Conservation (phyloP, 495 filamentous ascomycete species). For the Aspergillus campestris region DNA sequence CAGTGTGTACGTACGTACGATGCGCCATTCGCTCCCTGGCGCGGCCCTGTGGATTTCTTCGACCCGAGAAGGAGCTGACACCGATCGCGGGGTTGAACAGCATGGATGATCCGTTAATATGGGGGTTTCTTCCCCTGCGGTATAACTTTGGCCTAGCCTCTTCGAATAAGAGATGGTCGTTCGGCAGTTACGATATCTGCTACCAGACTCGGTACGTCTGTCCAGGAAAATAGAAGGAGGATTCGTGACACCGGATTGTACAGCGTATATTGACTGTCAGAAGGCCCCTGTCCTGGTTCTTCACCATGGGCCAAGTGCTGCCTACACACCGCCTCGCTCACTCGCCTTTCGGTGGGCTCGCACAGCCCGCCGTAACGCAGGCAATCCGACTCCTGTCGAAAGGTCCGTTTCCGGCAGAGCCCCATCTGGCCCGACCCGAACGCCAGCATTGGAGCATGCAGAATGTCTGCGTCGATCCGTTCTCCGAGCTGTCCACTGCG, state of each 20-base stretch:
- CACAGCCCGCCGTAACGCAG: constrained; percentile 82
- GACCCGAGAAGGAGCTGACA: constrained; percentile 22
- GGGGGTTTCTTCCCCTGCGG: constrained; percentile 71
- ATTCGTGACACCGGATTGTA: no score
- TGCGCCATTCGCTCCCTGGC: constrained; percentile 5
- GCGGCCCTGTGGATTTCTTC: not conserved
- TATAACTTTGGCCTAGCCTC: constrained; percentile 53
- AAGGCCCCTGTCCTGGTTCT: constrained; percentile 59
- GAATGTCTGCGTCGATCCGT: constrained; percentile 41
- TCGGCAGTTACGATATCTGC: constrained; percentile 91
- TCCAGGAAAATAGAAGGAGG: no score
- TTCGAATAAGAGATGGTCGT: constrained; percentile 70
- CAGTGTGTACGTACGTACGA: constrained; percentile 73
- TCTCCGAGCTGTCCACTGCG: constrained; percentile 38
- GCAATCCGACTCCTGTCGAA: constrained; percentile 75
- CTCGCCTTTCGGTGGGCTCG: constrained; percentile 61
- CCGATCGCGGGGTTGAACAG: constrained; percentile 37
- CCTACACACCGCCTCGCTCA: constrained; percentile 77
- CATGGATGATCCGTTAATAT: constrained; percentile 88
- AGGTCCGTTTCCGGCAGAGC: constrained; percentile 42
- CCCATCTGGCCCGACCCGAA: constrained; percentile 27
- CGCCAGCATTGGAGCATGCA: constrained; percentile 28
- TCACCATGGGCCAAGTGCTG: constrained; percentile 77
- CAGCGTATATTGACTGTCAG: no score
- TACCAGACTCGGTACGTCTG: constrained; percentile 38